Conservation (phyloP, 139 green algal species). For the Asterochloris sp. region DNA sequence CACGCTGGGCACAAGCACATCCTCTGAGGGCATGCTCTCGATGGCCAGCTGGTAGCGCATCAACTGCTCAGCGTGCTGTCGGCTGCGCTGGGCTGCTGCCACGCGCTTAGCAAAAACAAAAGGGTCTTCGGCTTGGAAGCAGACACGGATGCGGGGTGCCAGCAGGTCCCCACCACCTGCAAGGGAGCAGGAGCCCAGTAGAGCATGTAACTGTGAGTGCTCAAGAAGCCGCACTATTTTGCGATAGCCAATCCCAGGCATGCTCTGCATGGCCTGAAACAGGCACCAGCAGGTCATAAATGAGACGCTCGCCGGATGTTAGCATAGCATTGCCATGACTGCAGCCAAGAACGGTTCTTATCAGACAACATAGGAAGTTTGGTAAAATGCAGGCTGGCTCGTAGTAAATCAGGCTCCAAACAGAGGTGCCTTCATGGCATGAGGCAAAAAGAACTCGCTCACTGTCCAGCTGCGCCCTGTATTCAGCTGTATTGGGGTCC, state of each 20-base stretch:
- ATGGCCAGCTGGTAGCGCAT: constrained; percentile 71
- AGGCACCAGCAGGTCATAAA: not conserved
- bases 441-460: not conserved
- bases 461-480: constrained; percentile 19
- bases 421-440: too few species aligned
- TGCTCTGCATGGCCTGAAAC: not conserved
- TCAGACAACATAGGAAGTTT: too few species aligned
- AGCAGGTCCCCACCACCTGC: not conserved
- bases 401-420: too few species aligned
- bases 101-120: constrained; percentile 53
- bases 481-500: constrained; percentile 36
- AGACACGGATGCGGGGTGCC: constrained; percentile 59
- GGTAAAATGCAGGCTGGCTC: too few species aligned
- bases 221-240: not conserved
- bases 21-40: constrained; percentile 82
- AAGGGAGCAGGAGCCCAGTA: not conserved
- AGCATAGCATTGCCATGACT: too few species aligned
- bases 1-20: constrained; percentile 58
- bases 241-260: not conserved
- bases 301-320: not conserved
- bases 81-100: constrained; percentile 37
- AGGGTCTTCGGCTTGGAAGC: constrained; percentile 75
- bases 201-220: not conserved
- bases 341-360: too few species aligned
- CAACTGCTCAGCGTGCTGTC: constrained; percentile 39